Conservation (phyloP, 2,329 filamentous ascomycete species). For the Fusarium sp. region DNA sequence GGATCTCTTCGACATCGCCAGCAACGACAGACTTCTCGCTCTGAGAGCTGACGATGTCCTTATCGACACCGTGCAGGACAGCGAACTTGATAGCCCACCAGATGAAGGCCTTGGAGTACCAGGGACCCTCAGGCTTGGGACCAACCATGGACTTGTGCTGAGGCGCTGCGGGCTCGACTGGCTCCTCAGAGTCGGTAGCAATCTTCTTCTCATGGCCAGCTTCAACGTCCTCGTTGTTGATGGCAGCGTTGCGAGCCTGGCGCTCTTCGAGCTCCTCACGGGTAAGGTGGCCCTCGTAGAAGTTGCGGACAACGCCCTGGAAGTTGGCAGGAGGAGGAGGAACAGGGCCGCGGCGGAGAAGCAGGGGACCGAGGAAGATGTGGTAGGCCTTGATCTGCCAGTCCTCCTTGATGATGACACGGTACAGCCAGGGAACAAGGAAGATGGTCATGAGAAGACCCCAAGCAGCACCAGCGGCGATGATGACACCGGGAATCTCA, state of each 20-base stretch:
- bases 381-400: conserved; percentile 68
- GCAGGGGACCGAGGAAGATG: conserved; percentile 63
- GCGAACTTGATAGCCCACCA: conserved; percentile 59
- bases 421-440: conserved; percentile 69
- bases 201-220: conserved; percentile 46
- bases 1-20: conserved; percentile 64
- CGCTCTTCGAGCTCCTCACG: conserved; percentile 61
- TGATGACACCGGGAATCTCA: conserved; percentile 63
- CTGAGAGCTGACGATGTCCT: conserved; percentile 55
- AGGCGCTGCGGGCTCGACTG: conserved; percentile 52
- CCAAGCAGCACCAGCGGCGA: conserved; percentile 63
- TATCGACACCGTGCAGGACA: conserved; percentile 60
- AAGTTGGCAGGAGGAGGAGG: conserved; percentile 57
- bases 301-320: conserved; percentile 60
- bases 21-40: conserved; percentile 57
- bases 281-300: conserved; percentile 67
- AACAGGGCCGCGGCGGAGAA: conserved; percentile 55
- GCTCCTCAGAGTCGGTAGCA: conserved; percentile 66
- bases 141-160: conserved; percentile 51
- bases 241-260: conserved; percentile 45
- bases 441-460: conserved; percentile 62
- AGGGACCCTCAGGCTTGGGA: conserved; percentile 55
- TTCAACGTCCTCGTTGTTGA: conserved; percentile 39
- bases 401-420: conserved; percentile 68
- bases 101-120: conserved; percentile 57